Percentiles rank a stretch among this genome's conserved stretches.
Evolutionary conservation across 371 early-diverging fungal species (phyloP).

Genomic region (Apophysomyces variabilis): DNA sequence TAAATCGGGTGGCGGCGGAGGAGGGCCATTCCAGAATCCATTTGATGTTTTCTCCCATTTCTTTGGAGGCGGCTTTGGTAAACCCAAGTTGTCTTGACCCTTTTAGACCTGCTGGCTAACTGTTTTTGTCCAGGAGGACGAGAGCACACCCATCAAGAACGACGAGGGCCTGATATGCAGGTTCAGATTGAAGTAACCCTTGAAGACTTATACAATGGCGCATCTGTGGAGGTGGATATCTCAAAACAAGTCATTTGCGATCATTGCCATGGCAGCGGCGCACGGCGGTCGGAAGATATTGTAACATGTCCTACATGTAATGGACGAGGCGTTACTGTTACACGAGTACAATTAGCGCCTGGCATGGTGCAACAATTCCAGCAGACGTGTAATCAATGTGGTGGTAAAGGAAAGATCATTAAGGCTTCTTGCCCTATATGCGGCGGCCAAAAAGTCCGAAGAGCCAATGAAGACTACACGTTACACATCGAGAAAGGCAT

Average conservation of each 20-base stretch:
- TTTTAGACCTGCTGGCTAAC: neutral
- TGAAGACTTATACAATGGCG: conserved; percentile 89
- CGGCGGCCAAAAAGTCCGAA: conserved; percentile 77
- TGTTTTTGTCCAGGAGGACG: conserved; percentile 26
- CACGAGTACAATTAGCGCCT: conserved; percentile 88
- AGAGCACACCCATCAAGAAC: conserved; percentile 59
- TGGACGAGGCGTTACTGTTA: conserved; percentile 82
- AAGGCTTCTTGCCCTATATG: conserved; percentile 82
- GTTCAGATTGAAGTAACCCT: conserved; percentile 82
- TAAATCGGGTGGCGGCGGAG: conserved; percentile 55
- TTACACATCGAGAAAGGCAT: conserved; percentile 89
- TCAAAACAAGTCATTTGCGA: conserved; percentile 93
- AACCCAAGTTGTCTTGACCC: neutral
- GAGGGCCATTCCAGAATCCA: conserved; percentile 70
- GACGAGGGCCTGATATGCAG: conserved; percentile 79
- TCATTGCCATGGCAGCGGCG: conserved; percentile 93
- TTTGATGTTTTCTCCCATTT: conserved; percentile 94
- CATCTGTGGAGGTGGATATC: conserved; percentile 84
- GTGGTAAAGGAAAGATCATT: conserved; percentile 89
- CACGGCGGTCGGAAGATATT: conserved; percentile 70
- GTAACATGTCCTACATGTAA: conserved; percentile 78
- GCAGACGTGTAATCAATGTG: conserved; percentile 87
- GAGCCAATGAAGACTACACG: conserved; percentile 78
- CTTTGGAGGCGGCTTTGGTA: conserved; percentile 69
- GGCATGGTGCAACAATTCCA: conserved; percentile 91